Evolutionary conservation across 2,329 filamentous ascomycete genomes (phyloP), one percentile per base, ranked within the genome.

Genomic region (Botrytis deweyae): DNA sequence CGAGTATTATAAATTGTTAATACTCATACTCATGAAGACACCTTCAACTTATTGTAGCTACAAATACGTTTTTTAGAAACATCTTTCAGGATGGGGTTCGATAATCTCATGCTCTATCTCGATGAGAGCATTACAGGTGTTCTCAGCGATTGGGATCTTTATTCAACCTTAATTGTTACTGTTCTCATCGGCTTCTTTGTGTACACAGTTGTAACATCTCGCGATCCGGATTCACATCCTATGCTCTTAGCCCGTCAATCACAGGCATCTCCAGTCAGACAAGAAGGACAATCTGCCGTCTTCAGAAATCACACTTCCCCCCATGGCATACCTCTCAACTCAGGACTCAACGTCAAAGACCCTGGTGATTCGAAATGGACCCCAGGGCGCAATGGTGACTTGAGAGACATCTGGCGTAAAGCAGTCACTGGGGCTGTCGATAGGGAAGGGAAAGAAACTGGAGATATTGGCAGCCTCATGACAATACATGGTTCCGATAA

Each of bases 161-260:
- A 92, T 84, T 93, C 93, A 44, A 96, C 93, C 4, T 80, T 90
- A 61, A 86, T 99, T 76, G 87, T 89, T 64, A 88, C 91, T 38
- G 80, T 88, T 75, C 85, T 98, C 62, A 84, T 91, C 75, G 85
- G 87, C 72, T 88, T 94, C 79, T 83, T 95, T 73, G 87, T 90
- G 73, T 94, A 93, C 83, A 88, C 91, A 63, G 84, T 97, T 76
- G 85, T 92, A 79, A 89, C 89, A 75, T 88, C 89, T 69, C 88
- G 89, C 75, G 95, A 98, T 71, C 93, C 96, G 9, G 96, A 99
- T 84, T 92, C 92, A 8, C 96, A 98, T 83, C 95, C 96, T 49
- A 91, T 97, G 83, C 88, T 98, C 66, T 90, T 99, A 42, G 93
- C 93, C 72, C 90, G 95, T 72, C 96, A 98, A 85, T 89, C 94